phyloP scores from a whole-genome alignment of 2,329 filamentous ascomycete genomes.

The Grosmannia huntii region DNA sequence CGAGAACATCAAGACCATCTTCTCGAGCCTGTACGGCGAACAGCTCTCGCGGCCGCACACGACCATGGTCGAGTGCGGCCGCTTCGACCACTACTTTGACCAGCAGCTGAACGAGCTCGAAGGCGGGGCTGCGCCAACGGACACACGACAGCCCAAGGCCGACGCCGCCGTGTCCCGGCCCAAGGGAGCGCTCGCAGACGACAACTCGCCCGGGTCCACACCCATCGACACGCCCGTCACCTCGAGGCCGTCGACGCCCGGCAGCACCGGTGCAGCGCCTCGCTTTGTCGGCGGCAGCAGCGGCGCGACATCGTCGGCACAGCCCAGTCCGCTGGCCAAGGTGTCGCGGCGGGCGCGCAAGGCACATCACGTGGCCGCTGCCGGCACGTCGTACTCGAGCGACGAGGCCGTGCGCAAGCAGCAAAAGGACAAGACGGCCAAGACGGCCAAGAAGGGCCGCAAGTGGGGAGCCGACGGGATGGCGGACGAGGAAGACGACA shows the following conservation, averaged over 20 bases:
- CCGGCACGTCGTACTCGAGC: slow-evolving; percentile 54
- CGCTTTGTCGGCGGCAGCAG: slow-evolving; percentile 20
- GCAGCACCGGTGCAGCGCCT: slow-evolving; percentile 15
- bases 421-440: slow-evolving; percentile 21
- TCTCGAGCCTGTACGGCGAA: slow-evolving; percentile 78
- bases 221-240: slow-evolving; percentile 58
- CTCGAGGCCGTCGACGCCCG: slow-evolving; percentile 69
- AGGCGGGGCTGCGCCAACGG: slow-evolving; percentile 19
- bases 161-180: slow-evolving; percentile 13
- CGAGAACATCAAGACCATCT: slow-evolving; percentile 87
- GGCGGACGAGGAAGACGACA: slow-evolving; percentile 72
- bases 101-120: slow-evolving; percentile 79
- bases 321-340: slow-evolving; percentile 61
- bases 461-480: slow-evolving; percentile 87
- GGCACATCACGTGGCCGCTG: slow-evolving; percentile 48
- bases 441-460: slow-evolving; percentile 65
- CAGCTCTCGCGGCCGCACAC: slow-evolving; percentile 72
- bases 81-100: slow-evolving; percentile 89
- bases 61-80: slow-evolving; percentile 61
- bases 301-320: slow-evolving; percentile 42
- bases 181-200: slow-evolving; percentile 9
- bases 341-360: slow-evolving; percentile 70
- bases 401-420: slow-evolving; percentile 57
- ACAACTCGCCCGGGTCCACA: slow-evolving; percentile 52
- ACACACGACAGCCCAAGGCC: not conserved